Conservation (phyloP, 352 stramenopile species). For the Globisporangium echinulatum region DNA sequence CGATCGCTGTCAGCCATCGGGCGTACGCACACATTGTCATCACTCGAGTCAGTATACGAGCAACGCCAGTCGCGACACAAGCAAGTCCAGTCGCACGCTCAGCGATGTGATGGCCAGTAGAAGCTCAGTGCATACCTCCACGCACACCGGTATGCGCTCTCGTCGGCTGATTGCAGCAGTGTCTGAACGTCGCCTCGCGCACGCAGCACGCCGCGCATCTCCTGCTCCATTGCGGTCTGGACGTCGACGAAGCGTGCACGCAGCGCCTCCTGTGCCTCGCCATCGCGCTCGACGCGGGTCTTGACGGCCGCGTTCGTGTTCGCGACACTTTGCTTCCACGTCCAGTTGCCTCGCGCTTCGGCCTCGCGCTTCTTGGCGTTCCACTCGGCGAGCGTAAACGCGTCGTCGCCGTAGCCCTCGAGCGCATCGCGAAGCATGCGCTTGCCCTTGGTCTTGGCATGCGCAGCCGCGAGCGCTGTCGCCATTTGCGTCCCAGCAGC, state of each 20-base stretch:
- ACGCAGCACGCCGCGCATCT: slow-evolving; percentile 17
- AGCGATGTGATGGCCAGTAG: too few relatives aligned
- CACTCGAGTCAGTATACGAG: too few relatives aligned
- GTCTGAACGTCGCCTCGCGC: neutral
- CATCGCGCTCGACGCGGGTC: slow-evolving; percentile 26
- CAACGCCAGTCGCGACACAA: too few relatives aligned
- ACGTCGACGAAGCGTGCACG: slow-evolving; percentile 31
- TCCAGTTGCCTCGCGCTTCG: slow-evolving; percentile 28
- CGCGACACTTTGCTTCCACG: slow-evolving; percentile 31
- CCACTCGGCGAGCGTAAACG: slow-evolving; percentile 43
- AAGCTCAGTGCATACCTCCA: slow-evolving; percentile 23
- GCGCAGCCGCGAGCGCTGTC: slow-evolving; percentile 46
- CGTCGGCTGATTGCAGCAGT: neutral
- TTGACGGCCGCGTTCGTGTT: slow-evolving; percentile 35
- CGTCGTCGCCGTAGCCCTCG: slow-evolving; percentile 41
- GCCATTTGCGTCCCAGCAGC: slow-evolving; percentile 30
- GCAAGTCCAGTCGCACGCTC: too few relatives aligned
- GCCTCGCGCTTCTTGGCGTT: slow-evolving; percentile 43
- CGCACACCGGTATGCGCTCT: slow-evolving; percentile 12
- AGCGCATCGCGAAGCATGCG: slow-evolving; percentile 55
- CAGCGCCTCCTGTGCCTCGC: slow-evolving; percentile 17
- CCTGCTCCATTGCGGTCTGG: slow-evolving; percentile 24
- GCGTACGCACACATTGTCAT: too few relatives aligned
- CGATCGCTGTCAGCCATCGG: slow-evolving; percentile 18
- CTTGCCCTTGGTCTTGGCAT: slow-evolving; percentile 63